Conservation (phyloP, 2,329 filamentous ascomycete genomes). For the Botrytis elliptica region DNA sequence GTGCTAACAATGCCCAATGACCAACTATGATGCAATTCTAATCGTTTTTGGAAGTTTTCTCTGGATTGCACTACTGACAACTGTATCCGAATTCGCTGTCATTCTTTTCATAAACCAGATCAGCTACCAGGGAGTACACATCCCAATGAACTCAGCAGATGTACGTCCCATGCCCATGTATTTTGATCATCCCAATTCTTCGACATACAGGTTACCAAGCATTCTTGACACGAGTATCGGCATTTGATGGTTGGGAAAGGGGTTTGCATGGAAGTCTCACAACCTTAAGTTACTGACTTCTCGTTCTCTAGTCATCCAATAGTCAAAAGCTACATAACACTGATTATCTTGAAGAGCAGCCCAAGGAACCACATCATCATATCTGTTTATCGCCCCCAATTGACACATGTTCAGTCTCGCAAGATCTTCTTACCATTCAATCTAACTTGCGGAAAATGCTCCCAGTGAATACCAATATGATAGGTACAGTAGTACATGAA, state of each 20-base stretch:
- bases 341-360: neutral
- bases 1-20: constrained; percentile 1
- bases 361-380: constrained; percentile 4
- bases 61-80: neutral
- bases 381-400: constrained; percentile 11
- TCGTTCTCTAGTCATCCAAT: constrained; percentile 10
- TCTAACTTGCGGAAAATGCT: neutral
- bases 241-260: constrained; percentile 14
- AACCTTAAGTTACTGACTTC: constrained; percentile 4
- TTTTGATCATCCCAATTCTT: constrained; percentile 4
- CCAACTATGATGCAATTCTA: neutral
- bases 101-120: neutral
- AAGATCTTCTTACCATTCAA: neutral
- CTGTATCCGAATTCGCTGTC: neutral
- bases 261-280: constrained; percentile 12
- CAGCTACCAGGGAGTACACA: neutral
- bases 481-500: neutral
- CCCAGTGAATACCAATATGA: neutral
- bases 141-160: neutral
- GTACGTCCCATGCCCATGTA: neutral
- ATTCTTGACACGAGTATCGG: constrained; percentile 6
- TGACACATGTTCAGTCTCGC: neutral
- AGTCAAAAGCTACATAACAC: neutral
- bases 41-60: neutral
- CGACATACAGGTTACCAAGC: neutral